Evolutionary conservation across 2,329 filamentous ascomycete genomes (phyloP).

Genomic region (Fusarium brachygibbosum): DNA sequence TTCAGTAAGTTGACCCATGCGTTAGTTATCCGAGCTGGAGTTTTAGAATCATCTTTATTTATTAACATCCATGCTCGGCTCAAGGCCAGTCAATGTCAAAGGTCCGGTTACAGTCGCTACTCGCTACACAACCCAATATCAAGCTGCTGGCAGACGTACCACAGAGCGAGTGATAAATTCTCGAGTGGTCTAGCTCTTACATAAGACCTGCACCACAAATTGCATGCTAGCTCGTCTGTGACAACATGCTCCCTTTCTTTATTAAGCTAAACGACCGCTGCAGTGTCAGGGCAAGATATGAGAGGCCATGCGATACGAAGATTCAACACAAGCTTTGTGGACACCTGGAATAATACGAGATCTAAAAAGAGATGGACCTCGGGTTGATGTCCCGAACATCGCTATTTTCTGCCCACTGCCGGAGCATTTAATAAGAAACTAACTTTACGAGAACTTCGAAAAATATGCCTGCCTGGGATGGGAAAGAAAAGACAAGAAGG

Average conservation of each 20-base stretch:
- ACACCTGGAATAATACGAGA: conserved; percentile 42
- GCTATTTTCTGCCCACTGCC: conserved; percentile 13
- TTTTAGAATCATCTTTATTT: conserved; percentile 8
- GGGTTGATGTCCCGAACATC: background rate
- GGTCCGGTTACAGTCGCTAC: background rate
- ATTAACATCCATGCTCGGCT: conserved; percentile 5
- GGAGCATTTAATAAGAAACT: conserved; percentile 13
- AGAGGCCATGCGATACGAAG: conserved; percentile 4
- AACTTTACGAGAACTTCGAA: conserved; percentile 17
- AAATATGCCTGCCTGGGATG: background rate
- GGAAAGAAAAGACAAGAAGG: background rate
- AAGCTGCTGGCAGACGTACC: conserved; percentile 5
- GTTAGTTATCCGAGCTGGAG: background rate
- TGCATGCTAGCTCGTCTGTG: conserved; percentile 28
- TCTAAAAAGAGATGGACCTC: conserved; percentile 26
- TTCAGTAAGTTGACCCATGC: background rate
- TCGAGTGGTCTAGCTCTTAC: conserved; percentile 42
- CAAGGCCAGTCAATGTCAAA: background rate
- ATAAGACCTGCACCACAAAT: conserved; percentile 35
- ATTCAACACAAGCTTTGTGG: conserved; percentile 30
- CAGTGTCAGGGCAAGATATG: conserved; percentile 9
- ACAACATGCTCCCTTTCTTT: conserved; percentile 10
- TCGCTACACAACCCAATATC: background rate
- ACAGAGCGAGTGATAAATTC: conserved; percentile 6
- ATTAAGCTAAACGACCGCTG: conserved; percentile 17